phyloP scores from a whole-genome alignment of 805 yeast species.

The Clavispora carvajalis region DNA sequence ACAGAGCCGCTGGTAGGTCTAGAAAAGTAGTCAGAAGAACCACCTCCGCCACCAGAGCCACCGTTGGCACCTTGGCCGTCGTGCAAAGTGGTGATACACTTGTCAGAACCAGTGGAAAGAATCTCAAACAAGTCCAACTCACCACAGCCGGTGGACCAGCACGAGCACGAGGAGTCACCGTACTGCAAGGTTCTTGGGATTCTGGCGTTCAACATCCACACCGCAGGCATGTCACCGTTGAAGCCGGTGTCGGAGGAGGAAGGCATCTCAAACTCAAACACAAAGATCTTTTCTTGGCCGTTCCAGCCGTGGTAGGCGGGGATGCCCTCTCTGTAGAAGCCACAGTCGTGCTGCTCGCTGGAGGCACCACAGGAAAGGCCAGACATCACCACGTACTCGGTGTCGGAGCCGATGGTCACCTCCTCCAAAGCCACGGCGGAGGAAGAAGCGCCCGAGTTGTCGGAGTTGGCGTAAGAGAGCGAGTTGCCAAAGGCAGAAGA shows the following conservation, averaged over 20 bases:
- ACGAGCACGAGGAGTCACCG: conserved; percentile 79
- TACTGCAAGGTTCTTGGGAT: conserved; percentile 96
- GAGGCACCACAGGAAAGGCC: conserved; percentile 47
- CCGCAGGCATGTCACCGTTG: conserved; percentile 95
- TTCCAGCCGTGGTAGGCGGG: conserved; percentile 95
- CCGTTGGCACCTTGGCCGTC: conserved; percentile 69
- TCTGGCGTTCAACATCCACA: conserved; percentile 93
- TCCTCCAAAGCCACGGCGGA: conserved; percentile 65
- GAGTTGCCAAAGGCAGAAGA: conserved; percentile 87
- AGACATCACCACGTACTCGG: conserved; percentile 80
- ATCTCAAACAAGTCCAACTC: conserved; percentile 94
- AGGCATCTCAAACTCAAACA: conserved; percentile 95
- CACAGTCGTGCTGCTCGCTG: conserved; percentile 54
- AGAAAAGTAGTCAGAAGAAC: conserved; percentile 76
- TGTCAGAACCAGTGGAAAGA: conserved; percentile 67
- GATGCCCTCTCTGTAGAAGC: conserved; percentile 76
- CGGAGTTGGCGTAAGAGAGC: conserved; percentile 73
- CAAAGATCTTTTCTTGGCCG: conserved; percentile 79
- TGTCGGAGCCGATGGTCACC: conserved; percentile 63
- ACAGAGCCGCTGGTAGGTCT: conserved; percentile 77
- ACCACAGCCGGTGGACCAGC: conserved; percentile 98
- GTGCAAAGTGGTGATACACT: conserved; percentile 78
- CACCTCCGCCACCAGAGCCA: conserved; percentile 67
- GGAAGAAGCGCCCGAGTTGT: conserved; percentile 71
- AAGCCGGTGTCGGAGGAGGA: conserved; percentile 35